Evolutionary conservation across 75 land plant species (phyloP), one percentile per base, ranked within the genome.

Genomic region (Cunninghamia lanceolata): DNA sequence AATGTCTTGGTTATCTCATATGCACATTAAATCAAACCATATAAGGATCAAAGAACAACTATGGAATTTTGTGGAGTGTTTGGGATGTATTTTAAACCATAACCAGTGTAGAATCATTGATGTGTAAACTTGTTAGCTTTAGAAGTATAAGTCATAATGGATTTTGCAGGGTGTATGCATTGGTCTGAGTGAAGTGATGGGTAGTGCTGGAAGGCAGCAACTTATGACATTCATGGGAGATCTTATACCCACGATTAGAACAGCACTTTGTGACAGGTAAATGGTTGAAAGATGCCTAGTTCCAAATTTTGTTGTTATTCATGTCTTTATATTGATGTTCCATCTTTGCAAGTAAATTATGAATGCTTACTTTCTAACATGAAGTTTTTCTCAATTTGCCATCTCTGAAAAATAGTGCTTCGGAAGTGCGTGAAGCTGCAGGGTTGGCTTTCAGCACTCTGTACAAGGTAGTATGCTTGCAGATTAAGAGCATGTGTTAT

Each of bases 151-250:
- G 10, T 16, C 17, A 71, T 50, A 32, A 36, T 34, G 63, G 32
- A 30, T 53, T 38, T 85, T 84, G 82, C 89, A 98, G 99, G 99
- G 99, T 75, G 99, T 98, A 38, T 98, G 99, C 89, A 92, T 95
- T 90, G 99, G 99, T 56, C 87, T 98, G 53, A 97, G 99, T 94
- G 99, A 98, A 89, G 99, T 98, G 75, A 94, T 98, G 97, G 92
- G 93, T 59, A 94, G 94, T 91, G 99, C 99, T 88, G 99, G 99
- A 80, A 97, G 91, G 87, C 91, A 91, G 86, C 99, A 98, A 88
- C 87, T 98, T 25, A 85, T 98, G 78, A 89, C 87, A 84, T 98
- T 95, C 87, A 97, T 98, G 99, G 93, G 91, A 78, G 91, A 93
- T 82, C 95, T 98, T 16, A 98, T 98, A 78, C 99, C 99, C 4